phyloP scores from a whole-genome alignment of 768 basidiomycete species.

The Lactarius trivialis region DNA sequence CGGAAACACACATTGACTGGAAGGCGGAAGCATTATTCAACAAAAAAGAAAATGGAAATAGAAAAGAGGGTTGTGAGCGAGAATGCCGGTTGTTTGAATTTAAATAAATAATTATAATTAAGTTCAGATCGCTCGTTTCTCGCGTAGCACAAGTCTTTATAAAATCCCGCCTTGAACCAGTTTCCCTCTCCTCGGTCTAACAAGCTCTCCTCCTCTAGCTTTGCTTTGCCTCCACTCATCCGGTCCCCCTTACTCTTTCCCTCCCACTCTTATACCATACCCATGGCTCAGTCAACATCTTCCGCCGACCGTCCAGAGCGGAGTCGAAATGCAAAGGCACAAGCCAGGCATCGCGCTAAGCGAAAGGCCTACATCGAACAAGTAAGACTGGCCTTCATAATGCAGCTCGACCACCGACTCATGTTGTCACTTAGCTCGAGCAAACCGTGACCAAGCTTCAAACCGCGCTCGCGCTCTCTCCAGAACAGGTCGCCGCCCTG shows the following conservation, averaged over 20 bases:
- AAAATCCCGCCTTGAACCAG: constrained; percentile 13
- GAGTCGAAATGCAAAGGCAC: constrained; percentile 82
- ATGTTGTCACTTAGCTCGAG: constrained; percentile 57
- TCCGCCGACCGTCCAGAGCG: constrained; percentile 49
- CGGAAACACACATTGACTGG: constrained; percentile 12
- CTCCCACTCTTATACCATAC: background rate
- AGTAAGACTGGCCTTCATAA: constrained; percentile 35
- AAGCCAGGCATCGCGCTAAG: constrained; percentile 86
- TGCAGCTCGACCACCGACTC: background rate
- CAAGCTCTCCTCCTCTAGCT: constrained; percentile 5
- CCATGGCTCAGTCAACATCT: constrained; percentile 13
- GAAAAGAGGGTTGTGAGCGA: constrained; percentile 13
- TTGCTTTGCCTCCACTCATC: background rate
- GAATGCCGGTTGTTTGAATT: constrained; percentile 18
- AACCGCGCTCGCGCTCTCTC: constrained; percentile 60
- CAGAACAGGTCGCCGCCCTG: constrained; percentile 67
- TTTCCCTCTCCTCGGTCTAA: background rate
- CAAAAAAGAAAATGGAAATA: background rate
- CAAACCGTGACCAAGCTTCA: constrained; percentile 83
- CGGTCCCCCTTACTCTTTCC: background rate
- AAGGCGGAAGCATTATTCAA: background rate
- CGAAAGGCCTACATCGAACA: constrained; percentile 91
- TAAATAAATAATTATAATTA: background rate
- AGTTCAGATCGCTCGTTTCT: background rate
- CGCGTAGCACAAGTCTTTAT: background rate